Base-by-base conservation (phyloP, 148 eudicot species). In the Pharnaceum exiguum region DNA sequence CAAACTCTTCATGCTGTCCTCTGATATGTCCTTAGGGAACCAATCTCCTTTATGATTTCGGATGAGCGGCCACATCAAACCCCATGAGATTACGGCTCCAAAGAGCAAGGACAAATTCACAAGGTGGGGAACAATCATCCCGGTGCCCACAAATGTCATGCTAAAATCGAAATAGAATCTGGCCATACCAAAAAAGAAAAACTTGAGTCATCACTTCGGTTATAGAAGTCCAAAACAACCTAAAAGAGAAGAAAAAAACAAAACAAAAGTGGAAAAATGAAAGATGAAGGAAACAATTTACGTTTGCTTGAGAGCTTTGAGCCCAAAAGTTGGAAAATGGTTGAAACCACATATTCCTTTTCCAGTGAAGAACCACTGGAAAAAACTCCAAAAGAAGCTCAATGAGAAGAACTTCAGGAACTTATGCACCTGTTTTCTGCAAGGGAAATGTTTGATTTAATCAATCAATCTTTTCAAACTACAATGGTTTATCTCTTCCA, bases 131-230 rank as follows among this genome's bases (percentile, higher is more conserved):
- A 89, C 84, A 1, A 88, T 88, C 91, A 88, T 88, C 49, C 96
- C 96, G 3, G 91, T 81, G 45, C 91, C 96, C 25, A 88, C 63
- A 37, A 82, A 84, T 10, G 96, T 88, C 86, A 72, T 65, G 67
- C 89, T 82, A 43, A 84, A 88, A 72, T 88, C 96, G 44, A 84
- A 84, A 74, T 79, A 84, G 66, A 88, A 88, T 33, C 94, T 82
- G 89, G 62, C 38, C 33, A 25, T 24, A n/a, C 10, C 31, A 33
- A 36, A 15, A n/a, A 44, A 38, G 10, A 10, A 46, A 44, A 36
- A 9, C 11, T 38, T 7, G 13, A 25, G 8, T 48, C 35, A 61
- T 13, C 66, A 36, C 2, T 10, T 39, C 3, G 23, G 36, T 2
- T 10, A 10, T 27, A 44, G 33, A 11, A 39, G 22, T 43, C 31